Percentiles rank a stretch among this genome's conserved stretches.
Evolutionary conservation across 164 flowering plant genomes (phyloP).

Genomic region (Taxillus chinensis): DNA sequence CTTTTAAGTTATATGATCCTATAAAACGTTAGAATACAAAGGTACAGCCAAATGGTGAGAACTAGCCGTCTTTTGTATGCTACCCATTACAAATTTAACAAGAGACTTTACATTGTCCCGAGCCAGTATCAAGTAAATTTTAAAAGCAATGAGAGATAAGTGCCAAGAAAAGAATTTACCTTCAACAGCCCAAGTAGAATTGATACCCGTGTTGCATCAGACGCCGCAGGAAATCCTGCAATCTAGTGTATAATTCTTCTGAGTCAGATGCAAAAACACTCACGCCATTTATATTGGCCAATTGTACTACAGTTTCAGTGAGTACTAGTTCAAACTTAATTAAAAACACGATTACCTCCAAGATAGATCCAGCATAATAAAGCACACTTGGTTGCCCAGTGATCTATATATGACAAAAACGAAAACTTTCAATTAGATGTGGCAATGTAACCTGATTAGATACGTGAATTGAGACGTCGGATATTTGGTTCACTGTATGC

Average conservation of each 20-base stretch:
- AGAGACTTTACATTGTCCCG: no score
- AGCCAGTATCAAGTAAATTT: no score
- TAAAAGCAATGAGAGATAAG: neutral
- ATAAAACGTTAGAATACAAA: no score
- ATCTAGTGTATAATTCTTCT: conserved; percentile 34
- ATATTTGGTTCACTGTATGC: neutral
- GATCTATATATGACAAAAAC: conserved; percentile 52
- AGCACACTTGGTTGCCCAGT: conserved; percentile 99
- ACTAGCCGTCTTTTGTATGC: no score
- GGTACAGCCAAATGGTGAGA: no score
- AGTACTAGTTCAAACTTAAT: no score
- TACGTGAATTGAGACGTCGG: neutral
- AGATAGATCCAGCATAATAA: conserved; percentile 89
- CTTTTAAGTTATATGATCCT: no score
- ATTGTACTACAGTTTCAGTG: neutral
- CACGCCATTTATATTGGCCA: neutral
- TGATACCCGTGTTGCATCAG: conserved; percentile 93
- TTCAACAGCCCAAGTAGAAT: conserved; percentile 78
- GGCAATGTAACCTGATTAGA: neutral
- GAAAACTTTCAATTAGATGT: neutral
- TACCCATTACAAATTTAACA: no score
- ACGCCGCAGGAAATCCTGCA: conserved; percentile 95
- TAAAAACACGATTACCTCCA: conserved; percentile 45
- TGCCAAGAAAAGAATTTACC: conserved; percentile 35
- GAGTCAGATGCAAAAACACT: conserved; percentile 6